These are phyloP conservation scores for Cercospora canescens DNA, from an alignment of 2,329 filamentous ascomycete species.

Conservation along the genomic window DNA sequence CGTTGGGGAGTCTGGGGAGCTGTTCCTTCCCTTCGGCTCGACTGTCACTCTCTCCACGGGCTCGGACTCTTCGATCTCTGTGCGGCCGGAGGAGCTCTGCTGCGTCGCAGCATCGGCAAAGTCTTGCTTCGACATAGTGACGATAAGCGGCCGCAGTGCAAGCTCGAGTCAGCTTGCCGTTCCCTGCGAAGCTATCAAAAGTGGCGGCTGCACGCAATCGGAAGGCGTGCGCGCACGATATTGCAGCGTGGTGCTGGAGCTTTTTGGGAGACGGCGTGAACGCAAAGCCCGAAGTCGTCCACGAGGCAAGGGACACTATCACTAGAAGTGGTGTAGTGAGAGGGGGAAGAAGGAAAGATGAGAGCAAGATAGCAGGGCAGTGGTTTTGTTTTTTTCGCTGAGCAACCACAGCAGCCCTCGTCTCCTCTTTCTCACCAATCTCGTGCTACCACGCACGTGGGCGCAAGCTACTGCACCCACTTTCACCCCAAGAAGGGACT, in stretches of 20 bases:
- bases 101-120: neutral
- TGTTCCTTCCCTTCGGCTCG: slow-evolving; percentile 32
- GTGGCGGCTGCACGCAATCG: slow-evolving; percentile 4
- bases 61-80: neutral
- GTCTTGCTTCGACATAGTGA: slow-evolving; percentile 12
- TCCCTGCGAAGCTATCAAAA: neutral
- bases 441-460: slow-evolving; percentile 4
- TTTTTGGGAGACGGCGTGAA: slow-evolving; percentile 47
- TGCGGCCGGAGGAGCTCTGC: slow-evolving; percentile 12
- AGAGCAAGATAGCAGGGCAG: neutral
- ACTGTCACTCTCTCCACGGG: slow-evolving; percentile 34
- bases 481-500: slow-evolving; percentile 1
- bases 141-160: neutral
- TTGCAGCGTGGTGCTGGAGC: slow-evolving; percentile 41
- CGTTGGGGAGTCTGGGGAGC: slow-evolving; percentile 23
- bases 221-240: neutral
- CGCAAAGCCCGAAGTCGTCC: slow-evolving; percentile 61
- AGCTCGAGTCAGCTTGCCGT: neutral
- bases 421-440: neutral
- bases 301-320: slow-evolving; percentile 22
- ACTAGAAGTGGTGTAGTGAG: neutral
- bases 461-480: slow-evolving; percentile 5
- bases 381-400: neutral
- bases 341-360: slow-evolving; percentile 5
- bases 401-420: neutral